A percentile compares a stretch with the other conserved stretches of the same genome.
Evolutionary conservation across 2,329 filamentous ascomycete genomes (phyloP).

Genomic region (Fusarium cicatricum): DNA sequence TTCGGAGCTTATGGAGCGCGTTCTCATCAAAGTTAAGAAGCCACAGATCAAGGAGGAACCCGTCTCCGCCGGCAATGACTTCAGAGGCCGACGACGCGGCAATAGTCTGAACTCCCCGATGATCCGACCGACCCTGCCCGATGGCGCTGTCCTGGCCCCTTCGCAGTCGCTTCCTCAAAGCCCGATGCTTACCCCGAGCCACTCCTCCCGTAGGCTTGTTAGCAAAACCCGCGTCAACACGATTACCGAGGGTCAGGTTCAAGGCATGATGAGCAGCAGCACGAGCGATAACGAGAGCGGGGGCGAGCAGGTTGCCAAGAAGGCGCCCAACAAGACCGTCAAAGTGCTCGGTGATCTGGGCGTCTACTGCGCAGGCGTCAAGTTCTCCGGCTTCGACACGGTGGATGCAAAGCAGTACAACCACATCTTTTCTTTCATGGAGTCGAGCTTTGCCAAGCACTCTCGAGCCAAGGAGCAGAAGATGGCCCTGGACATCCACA

Average conservation of each 20-base stretch:
- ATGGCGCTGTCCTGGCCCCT: constrained; percentile 61
- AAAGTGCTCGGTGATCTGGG: constrained; percentile 85
- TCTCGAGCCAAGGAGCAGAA: constrained; percentile 80
- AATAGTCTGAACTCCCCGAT: constrained; percentile 76
- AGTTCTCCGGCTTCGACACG: constrained; percentile 82
- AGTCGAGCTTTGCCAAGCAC: constrained; percentile 84
- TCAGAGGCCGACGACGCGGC: constrained; percentile 61
- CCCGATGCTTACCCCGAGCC: constrained; percentile 61
- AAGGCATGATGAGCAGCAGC: constrained; percentile 64
- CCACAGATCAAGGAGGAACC: constrained; percentile 59
- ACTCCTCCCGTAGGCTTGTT: constrained; percentile 57
- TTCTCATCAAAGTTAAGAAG: constrained; percentile 95
- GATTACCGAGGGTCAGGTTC: constrained; percentile 65
- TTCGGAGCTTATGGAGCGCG: constrained; percentile 81
- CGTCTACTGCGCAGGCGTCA: constrained; percentile 77
- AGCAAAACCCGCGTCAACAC: constrained; percentile 65
- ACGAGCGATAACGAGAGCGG: constrained; percentile 84
- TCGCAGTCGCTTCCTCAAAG: constrained; percentile 62
- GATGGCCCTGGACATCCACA: constrained; percentile 84
- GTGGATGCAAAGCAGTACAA: constrained; percentile 87
- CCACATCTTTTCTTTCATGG: constrained; percentile 95
- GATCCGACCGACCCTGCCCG: constrained; percentile 67
- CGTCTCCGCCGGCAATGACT: constrained; percentile 41
- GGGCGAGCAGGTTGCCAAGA: constrained; percentile 66
- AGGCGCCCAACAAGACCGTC: constrained; percentile 83